A percentile compares a stretch with the other conserved stretches of the same genome.
phyloP scores from a whole-genome alignment of 257 asterid species.

The Ilex asprella region DNA sequence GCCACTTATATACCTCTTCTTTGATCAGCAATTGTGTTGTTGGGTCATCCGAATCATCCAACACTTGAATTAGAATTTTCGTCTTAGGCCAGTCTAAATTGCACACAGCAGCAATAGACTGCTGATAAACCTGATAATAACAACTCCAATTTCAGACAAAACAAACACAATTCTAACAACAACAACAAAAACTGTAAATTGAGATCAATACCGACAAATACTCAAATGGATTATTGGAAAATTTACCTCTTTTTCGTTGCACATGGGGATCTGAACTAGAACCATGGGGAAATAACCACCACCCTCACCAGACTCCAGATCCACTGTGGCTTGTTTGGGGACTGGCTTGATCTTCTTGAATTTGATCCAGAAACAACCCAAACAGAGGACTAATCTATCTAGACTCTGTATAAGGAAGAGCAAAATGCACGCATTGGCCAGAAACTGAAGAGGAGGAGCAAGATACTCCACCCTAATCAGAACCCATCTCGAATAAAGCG shows the following conservation, averaged over 20 bases:
- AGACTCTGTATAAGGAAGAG: constrained; percentile 16
- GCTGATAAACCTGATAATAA: constrained; percentile 11
- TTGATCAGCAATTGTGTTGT: constrained; percentile 11
- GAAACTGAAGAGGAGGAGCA: constrained; percentile 17
- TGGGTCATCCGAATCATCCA: constrained; percentile 16
- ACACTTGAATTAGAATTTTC: constrained; percentile 11
- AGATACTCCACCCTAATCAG: constrained; percentile 15
- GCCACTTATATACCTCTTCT: constrained; percentile 18
- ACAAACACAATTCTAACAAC: too few species aligned
- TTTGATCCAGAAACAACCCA: constrained; percentile 15
- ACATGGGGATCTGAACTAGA: constrained; percentile 18
- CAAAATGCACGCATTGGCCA: constrained; percentile 10
- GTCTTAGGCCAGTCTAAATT: constrained; percentile 16
- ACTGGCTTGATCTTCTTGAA: constrained; percentile 10
- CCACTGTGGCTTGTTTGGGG: constrained; percentile 8
- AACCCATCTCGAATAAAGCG: constrained; percentile 12
- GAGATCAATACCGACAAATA: too few species aligned
- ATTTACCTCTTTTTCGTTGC: constrained; percentile 16
- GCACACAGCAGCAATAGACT: constrained; percentile 18
- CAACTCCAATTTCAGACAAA: neutral
- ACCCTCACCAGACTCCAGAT: constrained; percentile 11
- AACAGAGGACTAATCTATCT: constrained; percentile 16
- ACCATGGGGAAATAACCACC: constrained; percentile 10
- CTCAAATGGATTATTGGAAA: neutral
- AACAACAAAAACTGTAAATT: too few species aligned